Conservation (phyloP, 805 yeast genomes). For the Metschnikowia peoriensis region DNA sequence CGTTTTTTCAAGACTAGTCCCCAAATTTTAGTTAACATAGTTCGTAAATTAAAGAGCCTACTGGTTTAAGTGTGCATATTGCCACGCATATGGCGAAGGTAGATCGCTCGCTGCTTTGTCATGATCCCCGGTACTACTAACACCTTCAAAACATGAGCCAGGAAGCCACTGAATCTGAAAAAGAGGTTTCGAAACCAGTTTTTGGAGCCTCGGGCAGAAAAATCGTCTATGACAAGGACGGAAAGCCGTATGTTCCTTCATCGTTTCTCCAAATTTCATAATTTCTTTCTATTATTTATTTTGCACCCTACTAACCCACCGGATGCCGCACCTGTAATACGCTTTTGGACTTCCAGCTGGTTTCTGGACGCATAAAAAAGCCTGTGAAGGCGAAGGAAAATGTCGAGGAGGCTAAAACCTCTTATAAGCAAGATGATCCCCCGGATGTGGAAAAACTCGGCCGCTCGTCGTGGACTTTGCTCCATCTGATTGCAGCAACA, state of each 20-base stretch:
- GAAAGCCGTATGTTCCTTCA: conserved; percentile 74
- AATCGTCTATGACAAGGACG: conserved; percentile 80
- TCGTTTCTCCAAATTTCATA: not conserved
- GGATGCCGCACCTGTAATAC: conserved; percentile 89
- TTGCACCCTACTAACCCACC: conserved; percentile 9
- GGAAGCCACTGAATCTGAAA: not conserved
- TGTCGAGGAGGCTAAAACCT: conserved; percentile 4
- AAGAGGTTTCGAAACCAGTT: conserved; percentile 29
- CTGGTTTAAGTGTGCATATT: not conserved
- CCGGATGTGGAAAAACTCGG: conserved; percentile 85
- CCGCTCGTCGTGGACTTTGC: conserved; percentile 84
- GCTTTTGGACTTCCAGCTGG: conserved; percentile 73
- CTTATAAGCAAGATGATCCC: conserved; percentile 59
- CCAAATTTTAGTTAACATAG: no score
- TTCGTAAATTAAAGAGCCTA: no score
- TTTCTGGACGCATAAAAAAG: conserved; percentile 25
- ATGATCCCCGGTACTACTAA: not conserved
- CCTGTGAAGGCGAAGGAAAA: conserved; percentile 4
- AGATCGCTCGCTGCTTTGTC: conserved; percentile 3
- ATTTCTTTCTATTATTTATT: not conserved
- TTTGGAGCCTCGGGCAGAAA: conserved; percentile 62
- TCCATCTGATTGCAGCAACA: conserved; percentile 86
- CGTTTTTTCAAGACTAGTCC: no score
- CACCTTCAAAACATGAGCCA: not conserved
- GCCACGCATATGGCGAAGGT: not conserved